Evolutionary conservation across 2,329 filamentous ascomycete genomes (phyloP).

Genomic region (Ceratocystis lukuohia): DNA sequence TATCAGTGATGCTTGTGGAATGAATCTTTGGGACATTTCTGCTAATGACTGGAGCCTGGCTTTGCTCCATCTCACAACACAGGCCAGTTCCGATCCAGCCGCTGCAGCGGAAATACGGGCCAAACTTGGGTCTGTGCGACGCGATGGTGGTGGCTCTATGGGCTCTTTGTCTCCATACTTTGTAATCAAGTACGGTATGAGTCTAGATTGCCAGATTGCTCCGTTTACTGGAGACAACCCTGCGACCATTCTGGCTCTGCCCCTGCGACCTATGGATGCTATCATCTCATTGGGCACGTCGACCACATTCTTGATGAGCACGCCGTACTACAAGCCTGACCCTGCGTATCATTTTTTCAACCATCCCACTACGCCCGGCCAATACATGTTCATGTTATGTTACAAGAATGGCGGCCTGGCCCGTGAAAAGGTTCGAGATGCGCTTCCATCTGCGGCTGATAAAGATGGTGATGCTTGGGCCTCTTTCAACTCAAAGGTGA

Average conservation of each 20-base stretch:
- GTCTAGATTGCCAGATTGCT: conserved; percentile 57
- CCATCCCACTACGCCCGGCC: conserved; percentile 74
- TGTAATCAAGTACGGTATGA: conserved; percentile 63
- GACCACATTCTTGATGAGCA: conserved; percentile 96
- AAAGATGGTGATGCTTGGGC: conserved; percentile 51
- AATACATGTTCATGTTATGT: conserved; percentile 99
- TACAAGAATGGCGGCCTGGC: conserved; percentile 97
- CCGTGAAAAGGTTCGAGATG: conserved; percentile 76
- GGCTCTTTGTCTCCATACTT: conserved; percentile 71
- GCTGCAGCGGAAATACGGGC: conserved; percentile 48
- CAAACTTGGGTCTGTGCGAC: conserved; percentile 68
- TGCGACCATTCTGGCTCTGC: conserved; percentile 81
- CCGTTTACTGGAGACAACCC: conserved; percentile 96
- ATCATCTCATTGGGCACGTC: conserved; percentile 92
- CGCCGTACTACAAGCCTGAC: conserved; percentile 77
- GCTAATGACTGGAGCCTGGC: conserved; percentile 58
- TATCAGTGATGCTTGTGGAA: conserved; percentile 86
- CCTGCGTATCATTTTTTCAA: conserved; percentile 96
- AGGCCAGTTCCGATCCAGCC: conserved; percentile 35
- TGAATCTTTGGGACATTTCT: conserved; percentile 90
- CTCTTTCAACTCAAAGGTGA: conserved; percentile 61
- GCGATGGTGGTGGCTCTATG: conserved; percentile 68
- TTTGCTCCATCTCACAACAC: conserved; percentile 63
- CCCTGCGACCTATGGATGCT: conserved; percentile 73
- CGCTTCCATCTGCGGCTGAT: conserved; percentile 42